Base-by-base conservation (phyloP, 371 early-diverging fungal species). In the Mortierella sp. region DNA sequence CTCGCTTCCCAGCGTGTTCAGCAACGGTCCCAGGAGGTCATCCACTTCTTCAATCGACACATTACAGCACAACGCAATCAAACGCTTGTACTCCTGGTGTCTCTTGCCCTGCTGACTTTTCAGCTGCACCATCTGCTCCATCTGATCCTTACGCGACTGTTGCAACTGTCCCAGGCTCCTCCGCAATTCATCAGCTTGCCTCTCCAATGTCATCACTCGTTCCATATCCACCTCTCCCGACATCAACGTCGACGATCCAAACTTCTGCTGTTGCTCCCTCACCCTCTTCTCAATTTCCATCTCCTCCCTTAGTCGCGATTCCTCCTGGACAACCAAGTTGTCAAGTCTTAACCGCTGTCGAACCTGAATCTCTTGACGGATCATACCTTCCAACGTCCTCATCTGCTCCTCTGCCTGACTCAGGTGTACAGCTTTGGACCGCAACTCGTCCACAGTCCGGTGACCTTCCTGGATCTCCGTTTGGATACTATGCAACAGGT, bases 31-130 rank as follows among this genome's bases (percentile, higher is more conserved):
- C 14, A 94, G 79, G 14, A 92, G 64, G 26, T 80, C 84, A 57
- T 91, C 92, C 12, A 94, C 90, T 47, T 88, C 81, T 3, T 91
- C 90, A 31, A 90, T 66, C 27, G 87, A 83, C 0, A 93, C 78
- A 42, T 83, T 84, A 70, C 92, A 93, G 54, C 93, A 92, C 31
- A 89, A 84, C 3, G 92, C 88, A 73, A 94, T 91, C 37, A 94
- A 79, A 4, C 85, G 83, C 76, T 88, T 88, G 79, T 90, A 93
- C 47, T 87, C 78, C 14, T 76, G 70, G 14, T 64, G 64, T 19
- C 78, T 56, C 48, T 70, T 70, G 41, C 78, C 70, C 21, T 70
- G 78, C 28, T 69, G 70, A 27, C 78, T 69, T 56, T 76, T 76
- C 31, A 76, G 62, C 23, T 65, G 70, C 5, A 76, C 62, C 56